phyloP scores from a whole-genome alignment of 768 basidiomycete species.

The Mycena olivaceomarginata region DNA sequence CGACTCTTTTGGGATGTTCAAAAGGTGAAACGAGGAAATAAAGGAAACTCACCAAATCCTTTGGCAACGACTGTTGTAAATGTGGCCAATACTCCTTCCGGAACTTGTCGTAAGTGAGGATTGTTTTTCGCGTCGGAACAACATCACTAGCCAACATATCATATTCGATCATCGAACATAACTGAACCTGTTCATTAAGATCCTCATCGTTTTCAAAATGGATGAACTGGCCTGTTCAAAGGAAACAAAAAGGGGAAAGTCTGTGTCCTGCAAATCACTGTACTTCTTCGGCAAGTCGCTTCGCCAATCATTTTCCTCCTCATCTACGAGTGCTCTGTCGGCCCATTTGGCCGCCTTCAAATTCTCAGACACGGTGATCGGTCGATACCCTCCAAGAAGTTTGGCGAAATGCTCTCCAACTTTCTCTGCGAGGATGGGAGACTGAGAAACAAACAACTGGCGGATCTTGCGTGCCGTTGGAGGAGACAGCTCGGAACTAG shows the following conservation, averaged over 20 bases:
- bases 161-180: conserved; percentile 32
- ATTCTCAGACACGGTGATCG: conserved; percentile 23
- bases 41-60: conserved; percentile 64
- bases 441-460: conserved; percentile 73
- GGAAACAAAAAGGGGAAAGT: conserved; percentile 85
- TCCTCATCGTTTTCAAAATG: not conserved
- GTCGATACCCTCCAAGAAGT: conserved; percentile 47
- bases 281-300: conserved; percentile 70
- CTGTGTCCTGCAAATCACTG: conserved; percentile 72
- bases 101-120: conserved; percentile 39
- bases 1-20: conserved; percentile 64
- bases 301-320: conserved; percentile 66
- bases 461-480: conserved; percentile 57
- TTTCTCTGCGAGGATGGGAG: conserved; percentile 65
- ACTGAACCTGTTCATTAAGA: not conserved
- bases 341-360: conserved; percentile 38
- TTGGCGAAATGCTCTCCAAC: conserved; percentile 68
- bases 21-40: not conserved
- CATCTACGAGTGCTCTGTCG: conserved; percentile 54
- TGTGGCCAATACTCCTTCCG: conserved; percentile 42
- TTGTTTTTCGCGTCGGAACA: not conserved
- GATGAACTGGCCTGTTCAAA: conserved; percentile 72
- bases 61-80: conserved; percentile 70
- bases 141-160: conserved; percentile 28
- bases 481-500: conserved; percentile 10